Conservation (phyloP, 2,329 filamentous ascomycete genomes). For the Paraconiothyrium brasiliense region DNA sequence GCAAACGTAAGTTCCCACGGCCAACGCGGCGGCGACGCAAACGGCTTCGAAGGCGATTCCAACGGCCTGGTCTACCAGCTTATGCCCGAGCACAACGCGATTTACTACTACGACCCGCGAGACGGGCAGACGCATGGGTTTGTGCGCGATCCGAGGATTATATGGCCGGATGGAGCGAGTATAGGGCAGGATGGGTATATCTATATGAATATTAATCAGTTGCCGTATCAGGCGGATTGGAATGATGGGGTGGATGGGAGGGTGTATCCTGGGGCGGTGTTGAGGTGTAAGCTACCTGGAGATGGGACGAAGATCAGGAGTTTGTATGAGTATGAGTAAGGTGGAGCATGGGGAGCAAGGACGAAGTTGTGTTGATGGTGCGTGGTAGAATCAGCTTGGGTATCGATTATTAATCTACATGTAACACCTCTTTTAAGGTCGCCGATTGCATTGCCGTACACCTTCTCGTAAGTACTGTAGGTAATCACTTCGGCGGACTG, state of each 20-base stretch:
- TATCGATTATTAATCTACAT: slow-evolving; percentile 12
- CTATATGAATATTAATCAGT: slow-evolving; percentile 59
- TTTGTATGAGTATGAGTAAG: neutral
- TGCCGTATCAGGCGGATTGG: slow-evolving; percentile 59
- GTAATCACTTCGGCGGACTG: too few relatives aligned
- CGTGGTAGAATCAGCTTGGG: neutral
- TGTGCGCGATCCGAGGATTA: slow-evolving; percentile 57
- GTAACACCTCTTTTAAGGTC: neutral
- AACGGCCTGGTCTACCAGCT: slow-evolving; percentile 60
- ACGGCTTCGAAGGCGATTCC: slow-evolving; percentile 61
- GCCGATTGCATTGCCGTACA: neutral
- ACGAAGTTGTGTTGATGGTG: too few relatives aligned
- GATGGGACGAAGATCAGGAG: neutral
- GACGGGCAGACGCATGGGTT: slow-evolving; percentile 56
- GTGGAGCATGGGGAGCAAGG: too few relatives aligned
- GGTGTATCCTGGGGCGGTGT: slow-evolving; percentile 55
- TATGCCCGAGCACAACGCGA: slow-evolving; percentile 59
- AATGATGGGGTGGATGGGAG: slow-evolving; percentile 57
- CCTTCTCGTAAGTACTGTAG: neutral
- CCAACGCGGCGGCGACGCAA: slow-evolving; percentile 58
- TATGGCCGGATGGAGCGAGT: slow-evolving; percentile 58
- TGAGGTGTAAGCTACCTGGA: slow-evolving; percentile 51
- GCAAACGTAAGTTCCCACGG: slow-evolving; percentile 59
- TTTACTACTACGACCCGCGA: slow-evolving; percentile 52
- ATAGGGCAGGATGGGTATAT: slow-evolving; percentile 48